Evolutionary conservation across 2,329 filamentous ascomycete species (phyloP).

Genomic region (Drechslera avenae): DNA sequence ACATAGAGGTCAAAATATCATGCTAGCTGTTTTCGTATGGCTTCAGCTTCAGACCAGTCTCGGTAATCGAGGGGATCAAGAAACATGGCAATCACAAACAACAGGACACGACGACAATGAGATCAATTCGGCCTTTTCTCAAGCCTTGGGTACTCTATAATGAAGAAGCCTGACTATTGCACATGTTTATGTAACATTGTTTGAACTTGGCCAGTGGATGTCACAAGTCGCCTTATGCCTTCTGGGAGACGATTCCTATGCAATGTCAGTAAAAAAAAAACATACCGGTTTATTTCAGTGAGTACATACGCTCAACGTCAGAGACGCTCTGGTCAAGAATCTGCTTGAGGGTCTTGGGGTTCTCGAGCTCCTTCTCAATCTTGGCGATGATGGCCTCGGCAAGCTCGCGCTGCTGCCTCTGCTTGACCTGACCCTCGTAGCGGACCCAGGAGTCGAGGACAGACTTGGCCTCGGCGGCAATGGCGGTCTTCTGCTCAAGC

Average conservation of each 20-base stretch:
- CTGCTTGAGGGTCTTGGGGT: conserved; percentile 95
- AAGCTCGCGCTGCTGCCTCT: conserved; percentile 96
- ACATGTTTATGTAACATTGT: conserved; percentile 50
- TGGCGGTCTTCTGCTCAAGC: conserved; percentile 92
- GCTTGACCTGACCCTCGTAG: conserved; percentile 98
- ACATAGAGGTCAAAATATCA: too few relatives aligned
- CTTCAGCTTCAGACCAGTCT: too few relatives aligned
- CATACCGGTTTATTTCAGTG: too few relatives aligned
- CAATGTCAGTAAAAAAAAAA: conserved; percentile 29
- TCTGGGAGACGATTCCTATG: conserved; percentile 47
- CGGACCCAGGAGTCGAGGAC: conserved; percentile 98
- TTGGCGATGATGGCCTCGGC: conserved; percentile 92
- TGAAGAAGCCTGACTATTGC: conserved; percentile 48
- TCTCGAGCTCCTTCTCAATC: conserved; percentile 98
- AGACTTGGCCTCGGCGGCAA: conserved; percentile 89
- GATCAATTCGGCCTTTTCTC: conserved; percentile 33
- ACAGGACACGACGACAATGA: conserved; percentile 8
- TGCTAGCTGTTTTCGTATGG: too few relatives aligned
- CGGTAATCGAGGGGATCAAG: too few relatives aligned
- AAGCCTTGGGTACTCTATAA: conserved; percentile 41
- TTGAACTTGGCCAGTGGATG: conserved; percentile 34
- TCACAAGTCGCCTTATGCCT: conserved; percentile 45
- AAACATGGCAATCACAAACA: too few relatives aligned
- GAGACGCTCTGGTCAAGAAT: conserved; percentile 95
- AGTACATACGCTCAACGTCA: conserved; percentile 86